phyloP scores from a whole-genome alignment of 2,329 filamentous ascomycete species.

The Nigrospora sphaerica region DNA sequence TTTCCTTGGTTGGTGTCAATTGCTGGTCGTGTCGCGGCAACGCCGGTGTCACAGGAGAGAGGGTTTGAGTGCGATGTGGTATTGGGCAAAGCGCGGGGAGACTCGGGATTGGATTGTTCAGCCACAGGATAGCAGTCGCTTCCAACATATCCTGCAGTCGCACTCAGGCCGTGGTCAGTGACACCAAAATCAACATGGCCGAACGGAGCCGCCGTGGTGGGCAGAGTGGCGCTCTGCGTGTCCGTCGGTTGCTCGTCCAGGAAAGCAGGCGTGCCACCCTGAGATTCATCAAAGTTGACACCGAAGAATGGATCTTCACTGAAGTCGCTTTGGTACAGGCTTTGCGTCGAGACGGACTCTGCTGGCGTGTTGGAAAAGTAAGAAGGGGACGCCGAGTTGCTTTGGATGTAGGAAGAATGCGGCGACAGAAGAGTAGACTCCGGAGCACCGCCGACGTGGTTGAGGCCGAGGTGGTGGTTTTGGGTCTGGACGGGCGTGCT shows the following conservation, averaged over 20 bases:
- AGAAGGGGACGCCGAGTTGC: constrained; percentile 31
- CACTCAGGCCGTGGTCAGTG: no score
- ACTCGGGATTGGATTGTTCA: no score
- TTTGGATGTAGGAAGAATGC: constrained; percentile 32
- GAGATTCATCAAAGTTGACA: constrained; percentile 36
- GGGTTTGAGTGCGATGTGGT: no score
- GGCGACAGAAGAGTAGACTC: constrained; percentile 34
- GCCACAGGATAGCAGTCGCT: no score
- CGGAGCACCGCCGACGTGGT: constrained; percentile 23
- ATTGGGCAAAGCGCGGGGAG: no score
- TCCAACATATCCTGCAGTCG: no score
- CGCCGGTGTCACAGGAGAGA: no score
- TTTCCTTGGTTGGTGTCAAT: constrained; percentile 38
- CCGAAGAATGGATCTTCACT: constrained; percentile 46
- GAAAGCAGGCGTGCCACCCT: constrained; percentile 36
- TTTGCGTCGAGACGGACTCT: constrained; percentile 39
- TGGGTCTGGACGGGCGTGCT: constrained; percentile 12
- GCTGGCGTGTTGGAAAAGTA: constrained; percentile 37
- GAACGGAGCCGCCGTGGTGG: background rate
- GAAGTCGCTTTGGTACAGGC: constrained; percentile 43
- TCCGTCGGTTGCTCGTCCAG: constrained; percentile 25
- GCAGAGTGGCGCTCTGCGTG: background rate
- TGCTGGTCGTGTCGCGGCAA: no score
- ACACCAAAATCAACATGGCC: no score
- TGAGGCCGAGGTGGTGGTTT: constrained; percentile 11